Base-by-base conservation (phyloP, 257 asterid genomes). In the Handroanthus guayacan region DNA sequence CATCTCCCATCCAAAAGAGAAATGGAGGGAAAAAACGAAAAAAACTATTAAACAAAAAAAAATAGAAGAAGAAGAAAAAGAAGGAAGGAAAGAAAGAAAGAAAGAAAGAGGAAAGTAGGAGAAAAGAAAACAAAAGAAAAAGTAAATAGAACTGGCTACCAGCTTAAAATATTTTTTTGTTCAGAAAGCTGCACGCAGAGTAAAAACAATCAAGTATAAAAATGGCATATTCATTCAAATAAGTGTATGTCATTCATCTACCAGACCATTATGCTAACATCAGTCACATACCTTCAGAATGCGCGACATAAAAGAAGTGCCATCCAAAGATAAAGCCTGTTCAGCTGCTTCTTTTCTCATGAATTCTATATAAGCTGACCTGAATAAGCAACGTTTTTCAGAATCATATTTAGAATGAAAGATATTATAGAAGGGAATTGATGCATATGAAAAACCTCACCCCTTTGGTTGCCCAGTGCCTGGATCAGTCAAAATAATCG, bases 221-320 rank as follows among this genome's bases (percentile, higher is more conserved):
- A 25, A 25, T 25, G 31, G 31, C 67, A 68, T 39, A 39, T 25
- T 36, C 36, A 63, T 38, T 39, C 51, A 69, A 47, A 48, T 18
- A 47, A 44, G 25, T 6, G n/a, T 31, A n/a, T 47, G 31, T 25
- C 31, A 25, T 25, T 25, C 44, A 74, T 75, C 45, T 48, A 62
- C 62, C 41, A 55, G 45, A 72, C n/a, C 63, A 45, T 8, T 5
- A 66, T 25, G 34, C 38, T 6, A 13, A 54, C 74, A 74, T 67
- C 61, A 78, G 64, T 47, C 56, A 75, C 82, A 65, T 80, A 95
- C 99, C 97, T 90, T 93, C 75, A 95, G 87, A 71, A 91, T 83
- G 74, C 99, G 98, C 47, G 97, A 95, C 98, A 95, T 84, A 79
- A 93, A 95, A 25, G 98, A 95, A 67, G 95, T 91, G 72, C 98